Evolutionary conservation across 192 early-diverging fungal species (phyloP).

Genomic region (Podila verticillata): DNA sequence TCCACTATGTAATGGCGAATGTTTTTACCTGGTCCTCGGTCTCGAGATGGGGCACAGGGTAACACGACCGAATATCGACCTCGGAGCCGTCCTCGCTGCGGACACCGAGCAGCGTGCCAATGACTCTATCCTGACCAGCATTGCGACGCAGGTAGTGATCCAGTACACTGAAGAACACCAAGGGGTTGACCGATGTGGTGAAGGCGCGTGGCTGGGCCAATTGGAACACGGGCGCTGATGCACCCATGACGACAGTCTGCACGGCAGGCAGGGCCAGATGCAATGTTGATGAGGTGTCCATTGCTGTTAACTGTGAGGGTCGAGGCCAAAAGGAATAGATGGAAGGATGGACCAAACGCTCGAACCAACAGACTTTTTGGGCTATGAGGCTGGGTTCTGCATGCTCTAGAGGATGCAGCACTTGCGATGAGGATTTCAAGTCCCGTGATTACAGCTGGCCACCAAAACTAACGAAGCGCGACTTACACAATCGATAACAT

Average conservation of each 20-base stretch:
- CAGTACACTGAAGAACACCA: slow-evolving; percentile 91
- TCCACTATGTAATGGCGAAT: neutral
- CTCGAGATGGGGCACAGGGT: slow-evolving; percentile 84
- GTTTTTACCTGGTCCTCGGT: slow-evolving; percentile 69
- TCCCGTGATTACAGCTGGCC: no score
- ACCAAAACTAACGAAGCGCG: no score
- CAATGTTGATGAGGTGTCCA: slow-evolving; percentile 49
- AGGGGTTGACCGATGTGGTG: slow-evolving; percentile 74
- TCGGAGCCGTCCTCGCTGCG: slow-evolving; percentile 88
- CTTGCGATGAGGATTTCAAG: no score
- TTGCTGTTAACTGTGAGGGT: slow-evolving; percentile 11
- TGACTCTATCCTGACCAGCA: slow-evolving; percentile 83
- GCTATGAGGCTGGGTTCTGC: no score
- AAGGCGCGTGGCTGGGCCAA: slow-evolving; percentile 60
- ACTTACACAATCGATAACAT: no score
- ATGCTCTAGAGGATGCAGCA: no score
- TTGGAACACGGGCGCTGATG: slow-evolving; percentile 23
- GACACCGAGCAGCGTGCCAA: slow-evolving; percentile 91
- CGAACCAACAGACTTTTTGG: no score
- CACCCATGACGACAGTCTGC: slow-evolving; percentile 35
- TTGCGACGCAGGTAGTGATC: slow-evolving; percentile 92
- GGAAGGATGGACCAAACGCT: neutral
- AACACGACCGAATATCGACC: slow-evolving; percentile 90
- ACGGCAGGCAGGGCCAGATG: slow-evolving; percentile 50
- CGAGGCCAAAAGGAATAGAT: neutral